These are phyloP conservation scores for Oryza australiensis DNA, from an alignment of 176 grass and related monocot genomes.

Conservation along the genomic window DNA sequence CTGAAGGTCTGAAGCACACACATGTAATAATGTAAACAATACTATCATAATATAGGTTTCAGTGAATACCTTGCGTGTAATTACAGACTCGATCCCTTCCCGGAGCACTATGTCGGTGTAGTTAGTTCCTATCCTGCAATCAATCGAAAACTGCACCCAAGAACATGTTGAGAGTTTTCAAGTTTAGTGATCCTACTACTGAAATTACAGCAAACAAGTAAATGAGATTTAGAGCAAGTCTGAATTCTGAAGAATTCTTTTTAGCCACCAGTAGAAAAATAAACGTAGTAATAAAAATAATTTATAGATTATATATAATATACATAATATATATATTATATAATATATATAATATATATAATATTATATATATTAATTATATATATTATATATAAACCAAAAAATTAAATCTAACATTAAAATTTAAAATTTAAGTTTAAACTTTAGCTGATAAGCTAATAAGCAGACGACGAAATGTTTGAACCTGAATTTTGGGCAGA, in stretches of 20 bases:
- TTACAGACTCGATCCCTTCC: constrained; percentile 40
- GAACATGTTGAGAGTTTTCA: not conserved
- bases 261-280: too few species aligned
- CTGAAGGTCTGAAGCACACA: not conserved
- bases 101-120: constrained; percentile 58
- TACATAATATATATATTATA: too few species aligned
- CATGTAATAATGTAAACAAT: not conserved
- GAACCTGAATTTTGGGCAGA: constrained; percentile 65
- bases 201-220: not conserved
- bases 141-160: constrained; percentile 58
- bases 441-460: too few species aligned
- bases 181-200: not conserved
- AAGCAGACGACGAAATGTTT: too few species aligned
- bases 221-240: not conserved
- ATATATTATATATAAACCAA: too few species aligned
- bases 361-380: too few species aligned
- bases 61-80: constrained; percentile 57
- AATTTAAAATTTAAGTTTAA: not conserved
- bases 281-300: too few species aligned
- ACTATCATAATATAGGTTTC: not conserved
- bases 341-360: too few species aligned
- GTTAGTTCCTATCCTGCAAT: constrained; percentile 80
- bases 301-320: too few species aligned
- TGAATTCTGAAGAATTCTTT: not conserved
- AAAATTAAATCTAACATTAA: too few species aligned